Evolutionary conservation across 805 yeast genomes (phyloP).

Genomic region (Sporopachydermia lactativora): DNA sequence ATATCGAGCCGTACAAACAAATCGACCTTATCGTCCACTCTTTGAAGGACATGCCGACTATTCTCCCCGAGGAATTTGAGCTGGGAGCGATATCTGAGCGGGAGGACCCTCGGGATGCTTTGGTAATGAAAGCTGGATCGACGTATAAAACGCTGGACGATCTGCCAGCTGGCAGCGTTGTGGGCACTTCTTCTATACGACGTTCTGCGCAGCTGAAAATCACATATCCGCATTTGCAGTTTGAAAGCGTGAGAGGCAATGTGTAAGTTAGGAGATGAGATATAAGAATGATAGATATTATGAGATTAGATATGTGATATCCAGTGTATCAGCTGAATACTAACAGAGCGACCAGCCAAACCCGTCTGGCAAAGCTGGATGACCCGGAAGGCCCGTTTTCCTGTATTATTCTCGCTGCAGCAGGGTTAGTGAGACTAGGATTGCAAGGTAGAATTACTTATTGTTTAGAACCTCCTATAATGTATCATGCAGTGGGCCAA

Average conservation of each 20-base stretch:
- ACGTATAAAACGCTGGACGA: constrained; percentile 53
- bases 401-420: constrained; percentile 82
- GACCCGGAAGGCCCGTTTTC: constrained; percentile 44
- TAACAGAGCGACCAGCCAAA: constrained; percentile 27
- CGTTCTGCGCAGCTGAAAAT: constrained; percentile 83
- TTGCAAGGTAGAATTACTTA: constrained; percentile 65
- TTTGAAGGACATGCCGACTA: constrained; percentile 82
- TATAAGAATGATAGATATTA: not conserved
- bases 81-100: constrained; percentile 77
- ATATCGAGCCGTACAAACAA: constrained; percentile 47
- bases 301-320: too few relatives aligned
- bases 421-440: constrained; percentile 71
- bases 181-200: constrained; percentile 91
- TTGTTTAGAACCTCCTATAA: constrained; percentile 54
- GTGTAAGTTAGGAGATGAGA: constrained; percentile 14
- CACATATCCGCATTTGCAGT: constrained; percentile 59
- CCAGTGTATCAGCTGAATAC: constrained; percentile 1
- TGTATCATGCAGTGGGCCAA: constrained; percentile 98
- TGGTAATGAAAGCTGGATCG: constrained; percentile 57
- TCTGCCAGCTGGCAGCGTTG: constrained; percentile 72
- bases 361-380: constrained; percentile 74
- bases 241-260: constrained; percentile 81
- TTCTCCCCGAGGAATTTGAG: constrained; percentile 78
- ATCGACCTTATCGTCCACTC: constrained; percentile 89
- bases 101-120: constrained; percentile 89